phyloP scores from a whole-genome alignment of 805 yeast genomes.

The Hanseniaspora pseudoguilliermondii region DNA sequence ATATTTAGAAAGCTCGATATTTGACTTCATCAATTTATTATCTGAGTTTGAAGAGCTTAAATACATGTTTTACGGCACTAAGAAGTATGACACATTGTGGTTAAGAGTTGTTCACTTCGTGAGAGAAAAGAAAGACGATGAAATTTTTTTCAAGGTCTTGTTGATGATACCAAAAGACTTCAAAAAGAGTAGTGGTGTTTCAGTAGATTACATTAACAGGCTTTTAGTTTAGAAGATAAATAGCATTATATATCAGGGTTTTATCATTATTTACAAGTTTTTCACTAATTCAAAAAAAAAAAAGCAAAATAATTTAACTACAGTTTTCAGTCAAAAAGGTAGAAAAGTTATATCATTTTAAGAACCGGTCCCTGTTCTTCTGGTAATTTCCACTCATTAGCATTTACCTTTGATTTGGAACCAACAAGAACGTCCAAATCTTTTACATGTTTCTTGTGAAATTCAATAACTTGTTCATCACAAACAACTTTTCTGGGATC shows the following conservation, averaged over 20 bases:
- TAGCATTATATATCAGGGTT: no score
- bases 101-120: conserved; percentile 4
- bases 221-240: neutral
- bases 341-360: no score
- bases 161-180: neutral
- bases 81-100: conserved; percentile 5
- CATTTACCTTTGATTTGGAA: neutral
- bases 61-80: neutral
- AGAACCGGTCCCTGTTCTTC: no score
- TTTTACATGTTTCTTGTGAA: conserved; percentile 36
- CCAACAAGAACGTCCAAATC: neutral
- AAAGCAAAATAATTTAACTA: no score
- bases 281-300: no score
- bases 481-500: conserved; percentile 50
- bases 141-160: neutral
- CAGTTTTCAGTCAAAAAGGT: no score
- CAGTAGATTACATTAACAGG: neutral
- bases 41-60: conserved; percentile 5
- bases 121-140: neutral
- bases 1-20: conserved; percentile 4
- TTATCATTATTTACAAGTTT: neutral
- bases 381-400: neutral
- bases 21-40: conserved; percentile 4
- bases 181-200: neutral
- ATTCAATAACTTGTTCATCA: conserved; percentile 55